Evolutionary conservation across 2,329 filamentous ascomycete species (phyloP), one percentile per base, ranked within the genome.

Genomic region (Colletotrichum graminicola): DNA sequence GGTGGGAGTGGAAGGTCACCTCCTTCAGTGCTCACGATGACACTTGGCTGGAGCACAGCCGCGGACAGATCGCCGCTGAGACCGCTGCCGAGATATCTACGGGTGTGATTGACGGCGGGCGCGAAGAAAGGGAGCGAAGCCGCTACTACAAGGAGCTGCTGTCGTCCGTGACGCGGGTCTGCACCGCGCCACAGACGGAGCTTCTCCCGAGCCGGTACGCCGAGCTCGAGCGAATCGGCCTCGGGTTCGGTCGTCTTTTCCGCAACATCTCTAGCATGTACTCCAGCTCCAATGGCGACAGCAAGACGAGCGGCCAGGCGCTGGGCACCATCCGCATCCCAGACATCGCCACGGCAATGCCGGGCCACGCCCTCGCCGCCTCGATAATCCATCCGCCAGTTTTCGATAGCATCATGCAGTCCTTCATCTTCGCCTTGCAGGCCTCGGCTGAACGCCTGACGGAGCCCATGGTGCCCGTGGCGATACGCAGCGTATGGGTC

Each of bases 341-440:
- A 7, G 74, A 75, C 26, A 62, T 73, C 47, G 52, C 57, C 23
- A n/a, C 74, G 39, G 77, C 80, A 39, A 74, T 72, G 23, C 73
- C 75, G 0, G 73, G 78, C 23, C 63, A 62, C 23, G 61, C 61
- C 5, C 61, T 63, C 61, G 61, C 61, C 47, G 21, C 61, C 39
- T 63, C 61, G 34, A 74, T 76, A 29, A 75, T 81, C 41, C 80
- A 82, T 60, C 80, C 80, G 1, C 74, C 78, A 2, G 80, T 78
- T 54, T 73, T 82, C 16, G 79, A 81, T 67, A 62, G 63, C 56
- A 59, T 75, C 54, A 32, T 73, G 34, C 61, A 63, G 34, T 54
- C 45, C 47, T 63, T 63, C 47, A 63, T 63, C 61, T 63, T 63
- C 47, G 61, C 61, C 34, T 34, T 63, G 32, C 61, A 63, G 26